phyloP scores from a whole-genome alignment of 805 yeast genomes.

The Babjeviella inositovora region DNA sequence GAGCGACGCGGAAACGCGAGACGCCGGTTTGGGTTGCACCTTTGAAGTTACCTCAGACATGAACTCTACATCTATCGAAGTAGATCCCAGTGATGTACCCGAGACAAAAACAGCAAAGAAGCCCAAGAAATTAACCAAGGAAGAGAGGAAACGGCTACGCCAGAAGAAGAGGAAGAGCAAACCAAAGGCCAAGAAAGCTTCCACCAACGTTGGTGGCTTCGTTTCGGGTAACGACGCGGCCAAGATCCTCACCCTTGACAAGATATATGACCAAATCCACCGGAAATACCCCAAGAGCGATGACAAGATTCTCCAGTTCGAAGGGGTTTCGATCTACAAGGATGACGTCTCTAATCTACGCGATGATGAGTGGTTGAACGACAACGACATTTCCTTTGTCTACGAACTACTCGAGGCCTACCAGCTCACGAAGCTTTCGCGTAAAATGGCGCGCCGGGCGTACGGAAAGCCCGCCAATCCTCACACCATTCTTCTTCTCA shows the following conservation, averaged over 20 bases:
- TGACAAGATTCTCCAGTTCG: conserved; percentile 25
- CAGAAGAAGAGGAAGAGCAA: conserved; percentile 4
- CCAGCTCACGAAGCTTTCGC: conserved; percentile 7
- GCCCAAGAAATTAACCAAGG: conserved; percentile 5
- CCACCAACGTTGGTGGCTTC: conserved; percentile 1
- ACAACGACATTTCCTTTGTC: conserved; percentile 46
- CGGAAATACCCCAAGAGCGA: conserved; percentile 5
- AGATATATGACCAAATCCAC: conserved; percentile 6
- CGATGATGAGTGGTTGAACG: conserved; percentile 64
- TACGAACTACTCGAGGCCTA: conserved; percentile 35
- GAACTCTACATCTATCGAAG: conserved; percentile 1
- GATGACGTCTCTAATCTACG: conserved; percentile 40
- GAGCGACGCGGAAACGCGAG: conserved; percentile 1
- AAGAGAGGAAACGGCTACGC: conserved; percentile 8
- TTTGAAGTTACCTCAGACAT: conserved; percentile 1
- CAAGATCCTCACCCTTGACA: conserved; percentile 3
- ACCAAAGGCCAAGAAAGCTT: conserved; percentile 2
- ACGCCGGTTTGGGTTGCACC: conserved; percentile 3
- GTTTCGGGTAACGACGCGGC: conserved; percentile 2
- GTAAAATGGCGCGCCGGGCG: conserved; percentile 7
- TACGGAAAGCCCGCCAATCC: conserved; percentile 6
- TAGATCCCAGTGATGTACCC: background rate
- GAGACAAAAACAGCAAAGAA: conserved; percentile 1
- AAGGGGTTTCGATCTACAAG: conserved; percentile 39
- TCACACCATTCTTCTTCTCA: conserved; percentile 19